Evolutionary conservation across 345 rosid species (phyloP).

Genomic region (Cochlearia excelsa): DNA sequence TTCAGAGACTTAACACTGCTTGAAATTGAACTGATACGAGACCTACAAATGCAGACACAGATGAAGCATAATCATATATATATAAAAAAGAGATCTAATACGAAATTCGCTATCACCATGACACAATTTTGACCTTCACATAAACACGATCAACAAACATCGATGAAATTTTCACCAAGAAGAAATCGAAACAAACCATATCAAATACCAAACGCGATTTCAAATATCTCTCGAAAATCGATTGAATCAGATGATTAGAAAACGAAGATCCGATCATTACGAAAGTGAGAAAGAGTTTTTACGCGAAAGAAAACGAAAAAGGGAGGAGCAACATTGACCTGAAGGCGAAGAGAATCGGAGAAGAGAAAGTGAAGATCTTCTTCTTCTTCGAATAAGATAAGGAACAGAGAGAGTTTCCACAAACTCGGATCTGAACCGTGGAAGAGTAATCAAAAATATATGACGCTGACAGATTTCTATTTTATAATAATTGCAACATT

Average conservation of each 20-base stretch:
- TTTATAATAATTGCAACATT: neutral
- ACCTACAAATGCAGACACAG: slow-evolving; percentile 22
- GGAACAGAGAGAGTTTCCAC: slow-evolving; percentile 10
- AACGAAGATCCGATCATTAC: neutral
- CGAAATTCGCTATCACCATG: slow-evolving; percentile 5
- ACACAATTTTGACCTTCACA: slow-evolving; percentile 12
- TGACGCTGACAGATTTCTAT: neutral
- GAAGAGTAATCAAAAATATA: neutral
- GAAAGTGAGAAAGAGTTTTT: too few relatives aligned
- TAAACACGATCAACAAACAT: slow-evolving; percentile 29
- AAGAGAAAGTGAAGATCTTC: slow-evolving; percentile 20
- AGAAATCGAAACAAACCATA: neutral
- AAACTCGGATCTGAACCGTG: slow-evolving; percentile 29
- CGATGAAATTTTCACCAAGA: slow-evolving; percentile 1
- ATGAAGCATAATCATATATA: slow-evolving; percentile 2
- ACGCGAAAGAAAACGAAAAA: too few relatives aligned
- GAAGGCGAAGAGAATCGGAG: slow-evolving; percentile 13
- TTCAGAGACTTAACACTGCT: slow-evolving; percentile 32
- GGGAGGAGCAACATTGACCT: neutral
- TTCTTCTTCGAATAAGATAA: slow-evolving; percentile 22
- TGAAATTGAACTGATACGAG: slow-evolving; percentile 32
- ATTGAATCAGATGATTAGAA: slow-evolving; percentile 1
- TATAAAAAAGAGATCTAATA: neutral
- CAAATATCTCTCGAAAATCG: neutral
- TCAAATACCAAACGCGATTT: slow-evolving; percentile 12